Evolutionary conservation across 192 early-diverging fungal species (phyloP).

Genomic region (Oehlia diaphana): DNA sequence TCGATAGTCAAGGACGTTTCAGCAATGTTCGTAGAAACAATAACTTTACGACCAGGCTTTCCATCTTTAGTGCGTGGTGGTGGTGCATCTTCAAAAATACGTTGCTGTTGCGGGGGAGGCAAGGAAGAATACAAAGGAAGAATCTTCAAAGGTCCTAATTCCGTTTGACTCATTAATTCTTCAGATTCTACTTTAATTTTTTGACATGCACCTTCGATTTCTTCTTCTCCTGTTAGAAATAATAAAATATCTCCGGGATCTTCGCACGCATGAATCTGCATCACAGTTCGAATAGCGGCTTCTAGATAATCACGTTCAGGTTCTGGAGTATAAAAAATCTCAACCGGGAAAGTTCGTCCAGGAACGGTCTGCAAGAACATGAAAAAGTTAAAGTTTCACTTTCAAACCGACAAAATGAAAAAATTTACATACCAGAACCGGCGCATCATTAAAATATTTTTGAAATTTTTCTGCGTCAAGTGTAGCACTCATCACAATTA

Average conservation of each 20-base stretch:
- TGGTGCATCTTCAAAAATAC: slow-evolving; percentile 92
- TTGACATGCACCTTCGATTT: slow-evolving; percentile 95
- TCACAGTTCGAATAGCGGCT: slow-evolving; percentile 90
- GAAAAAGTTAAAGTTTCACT: not conserved
- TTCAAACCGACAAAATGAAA: slow-evolving; percentile 10
- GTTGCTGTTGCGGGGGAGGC: slow-evolving; percentile 86
- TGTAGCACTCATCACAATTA: slow-evolving; percentile 98
- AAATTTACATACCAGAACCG: slow-evolving; percentile 66
- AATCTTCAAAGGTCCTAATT: slow-evolving; percentile 79
- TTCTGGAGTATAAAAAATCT: slow-evolving; percentile 96
- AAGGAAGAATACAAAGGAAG: slow-evolving; percentile 91
- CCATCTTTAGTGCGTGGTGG: slow-evolving; percentile 74
- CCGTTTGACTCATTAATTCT: slow-evolving; percentile 57
- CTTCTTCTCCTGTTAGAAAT: slow-evolving; percentile 98
- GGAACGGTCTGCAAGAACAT: slow-evolving; percentile 62
- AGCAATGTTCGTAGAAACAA: slow-evolving; percentile 97
- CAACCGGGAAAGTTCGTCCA: slow-evolving; percentile 98
- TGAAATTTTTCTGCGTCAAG: slow-evolving; percentile 99
- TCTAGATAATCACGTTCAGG: slow-evolving; percentile 98
- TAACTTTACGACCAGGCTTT: slow-evolving; percentile 91
- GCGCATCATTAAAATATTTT: slow-evolving; percentile 96
- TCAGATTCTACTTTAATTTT: slow-evolving; percentile 80
- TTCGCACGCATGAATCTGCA: slow-evolving; percentile 93
- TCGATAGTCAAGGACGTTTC: slow-evolving; percentile 99
- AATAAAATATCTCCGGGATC: slow-evolving; percentile 95